Evolutionary conservation across 805 yeast genomes (phyloP), one percentile per base, ranked within the genome.

Genomic region (Pichia sporocuriosa): DNA sequence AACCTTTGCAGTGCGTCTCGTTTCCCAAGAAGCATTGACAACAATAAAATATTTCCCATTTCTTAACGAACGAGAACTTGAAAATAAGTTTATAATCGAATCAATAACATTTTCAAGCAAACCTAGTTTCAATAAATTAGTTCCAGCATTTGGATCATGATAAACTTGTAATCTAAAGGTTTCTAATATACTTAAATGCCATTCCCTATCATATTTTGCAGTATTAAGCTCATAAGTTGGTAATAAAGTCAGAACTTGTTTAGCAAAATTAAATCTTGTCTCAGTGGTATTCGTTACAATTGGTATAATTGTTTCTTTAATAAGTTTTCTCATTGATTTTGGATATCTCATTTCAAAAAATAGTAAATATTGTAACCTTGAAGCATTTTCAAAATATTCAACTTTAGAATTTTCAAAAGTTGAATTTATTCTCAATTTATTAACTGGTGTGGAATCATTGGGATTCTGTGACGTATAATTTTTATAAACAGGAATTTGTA

Each of bases 281-380:
- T 56, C 53, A 3, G 68, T 47, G 33, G 77, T 75, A 0, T 79
- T 67, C 2, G 84, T 66, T 22, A 82, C 56, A 0, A 77, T 67
- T 0, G 87, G 79, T 9, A 81, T 63, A 3, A 82, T 48, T 1
- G 77, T 55, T 22, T 68, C 63, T 36, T 73, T 70, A 15, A 84
- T 41, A 7, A 57, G 56, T 33, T 65, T 68, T 54, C 93, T 69
- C 7, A 72, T 52, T 4, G 52, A 49, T 43, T 79, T 78, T 62
- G 78, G 67, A 26, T 72, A 71, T 48, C 93, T 66, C 29, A 75
- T 67, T 46, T 83, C 84, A 44, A 81, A 73, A 44, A 67, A 69
- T 28, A 81, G 59, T 19, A 84, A 51, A 50, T 65, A 68, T 54
- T 82, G 88, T 11, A 83, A 53, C 50, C 85, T 67, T 13, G 84